phyloP scores from a whole-genome alignment of 2,329 filamentous ascomycete species.

The Atkinsonella texensis region DNA sequence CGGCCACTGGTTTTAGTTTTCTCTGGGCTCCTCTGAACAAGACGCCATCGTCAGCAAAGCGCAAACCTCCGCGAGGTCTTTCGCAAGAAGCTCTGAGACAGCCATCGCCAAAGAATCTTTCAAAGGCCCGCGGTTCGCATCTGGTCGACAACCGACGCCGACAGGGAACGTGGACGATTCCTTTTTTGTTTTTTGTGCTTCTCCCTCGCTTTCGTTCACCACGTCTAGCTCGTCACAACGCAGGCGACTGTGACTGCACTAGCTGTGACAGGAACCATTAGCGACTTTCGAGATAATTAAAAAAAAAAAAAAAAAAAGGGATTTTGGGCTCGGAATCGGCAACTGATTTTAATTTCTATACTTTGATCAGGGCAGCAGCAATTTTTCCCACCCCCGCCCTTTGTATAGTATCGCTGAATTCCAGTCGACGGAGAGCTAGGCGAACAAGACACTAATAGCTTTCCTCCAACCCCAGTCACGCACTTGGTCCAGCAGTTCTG shows the following conservation, averaged over 20 bases:
- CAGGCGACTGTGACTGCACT: background rate
- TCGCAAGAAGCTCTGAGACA: background rate
- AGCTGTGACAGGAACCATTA: background rate
- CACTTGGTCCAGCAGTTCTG: slow-evolving; percentile 3
- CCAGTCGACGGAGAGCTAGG: background rate
- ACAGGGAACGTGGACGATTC: background rate
- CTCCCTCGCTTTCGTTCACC: background rate
- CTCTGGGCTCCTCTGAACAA: background rate
- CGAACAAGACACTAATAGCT: background rate
- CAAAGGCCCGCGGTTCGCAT: background rate
- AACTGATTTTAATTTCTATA: background rate
- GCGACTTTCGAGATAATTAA: background rate
- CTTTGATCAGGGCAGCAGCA: background rate
- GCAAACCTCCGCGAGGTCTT: slow-evolving; percentile 3
- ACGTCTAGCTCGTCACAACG: background rate
- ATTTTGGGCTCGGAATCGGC: background rate
- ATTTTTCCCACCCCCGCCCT: slow-evolving; percentile 1
- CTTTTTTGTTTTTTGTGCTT: background rate
- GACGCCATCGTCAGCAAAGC: slow-evolving; percentile 1
- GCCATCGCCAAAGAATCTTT: background rate
- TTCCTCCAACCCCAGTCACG: slow-evolving; percentile 1
- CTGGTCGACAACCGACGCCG: background rate
- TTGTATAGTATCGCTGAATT: slow-evolving; percentile 2
- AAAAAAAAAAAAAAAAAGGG: background rate
- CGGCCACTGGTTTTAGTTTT: background rate